A percentile compares a stretch with the other conserved stretches of the same genome.
Evolutionary conservation across 1,284 basidiomycete genomes (phyloP).

Genomic region (Leccinum fuscescens): DNA sequence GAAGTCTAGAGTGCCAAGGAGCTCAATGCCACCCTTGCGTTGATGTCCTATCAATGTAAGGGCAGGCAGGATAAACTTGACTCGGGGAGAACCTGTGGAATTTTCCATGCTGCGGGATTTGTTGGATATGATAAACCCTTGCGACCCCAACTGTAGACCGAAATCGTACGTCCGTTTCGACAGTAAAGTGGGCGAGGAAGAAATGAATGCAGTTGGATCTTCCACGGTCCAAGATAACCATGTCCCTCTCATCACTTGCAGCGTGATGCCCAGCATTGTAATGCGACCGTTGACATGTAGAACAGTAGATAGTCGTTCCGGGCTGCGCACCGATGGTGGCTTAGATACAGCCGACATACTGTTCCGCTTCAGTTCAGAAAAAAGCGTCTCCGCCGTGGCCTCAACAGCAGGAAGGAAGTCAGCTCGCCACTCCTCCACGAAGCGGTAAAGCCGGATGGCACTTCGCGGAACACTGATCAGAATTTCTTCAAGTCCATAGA

Average conservation of each 20-base stretch:
- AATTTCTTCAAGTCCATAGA: constrained; percentile 45
- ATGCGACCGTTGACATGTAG: constrained; percentile 55
- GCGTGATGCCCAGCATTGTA: constrained; percentile 48
- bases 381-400: constrained; percentile 57
- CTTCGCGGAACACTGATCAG: constrained; percentile 72
- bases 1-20: constrained; percentile 61
- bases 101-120: constrained; percentile 39
- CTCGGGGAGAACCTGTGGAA: constrained; percentile 40
- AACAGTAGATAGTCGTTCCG: constrained; percentile 26
- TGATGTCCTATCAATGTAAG: constrained; percentile 59
- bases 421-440: constrained; percentile 74
- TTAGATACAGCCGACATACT: constrained; percentile 25
- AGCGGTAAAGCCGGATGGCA: constrained; percentile 71
- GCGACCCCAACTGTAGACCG: constrained; percentile 63
- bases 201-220: constrained; percentile 47
- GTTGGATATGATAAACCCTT: constrained; percentile 62
- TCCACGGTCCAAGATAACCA: constrained; percentile 75
- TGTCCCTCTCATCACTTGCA: constrained; percentile 82
- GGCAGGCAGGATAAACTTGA: constrained; percentile 65
- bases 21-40: constrained; percentile 47
- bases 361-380: constrained; percentile 57
- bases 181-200: constrained; percentile 38
- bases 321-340: constrained; percentile 23
- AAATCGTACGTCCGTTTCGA: constrained; percentile 45
- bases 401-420: constrained; percentile 75